phyloP scores from a whole-genome alignment of 768 basidiomycete genomes.

The Russula brevipes region DNA sequence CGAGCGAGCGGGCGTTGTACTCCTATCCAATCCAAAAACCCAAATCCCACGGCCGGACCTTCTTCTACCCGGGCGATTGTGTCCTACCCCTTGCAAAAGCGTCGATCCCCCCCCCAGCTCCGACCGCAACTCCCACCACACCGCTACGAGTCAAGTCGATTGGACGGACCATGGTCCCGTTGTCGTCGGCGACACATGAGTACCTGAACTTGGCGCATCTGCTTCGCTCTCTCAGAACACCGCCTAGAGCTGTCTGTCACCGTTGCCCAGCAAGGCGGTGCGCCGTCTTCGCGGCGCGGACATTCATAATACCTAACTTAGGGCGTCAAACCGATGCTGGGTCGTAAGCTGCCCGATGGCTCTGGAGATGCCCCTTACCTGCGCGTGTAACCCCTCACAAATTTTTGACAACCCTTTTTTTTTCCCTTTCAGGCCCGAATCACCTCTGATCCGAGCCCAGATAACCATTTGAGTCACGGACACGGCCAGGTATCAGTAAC shows the following conservation, averaged over 20 bases:
- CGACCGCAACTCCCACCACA: no score
- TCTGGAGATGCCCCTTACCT: background rate
- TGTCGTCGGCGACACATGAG: conserved; percentile 3
- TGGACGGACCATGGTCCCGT: background rate
- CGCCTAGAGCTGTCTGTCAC: background rate
- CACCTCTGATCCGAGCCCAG: background rate
- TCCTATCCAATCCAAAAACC: background rate
- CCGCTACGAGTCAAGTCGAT: no score
- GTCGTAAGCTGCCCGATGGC: conserved; percentile 9
- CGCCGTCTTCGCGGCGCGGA: conserved; percentile 1
- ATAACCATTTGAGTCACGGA: background rate
- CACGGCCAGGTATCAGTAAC: background rate
- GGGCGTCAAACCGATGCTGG: background rate
- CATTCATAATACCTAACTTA: background rate
- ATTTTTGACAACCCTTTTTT: background rate
- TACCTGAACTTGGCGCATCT: conserved; percentile 11
- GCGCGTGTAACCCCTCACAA: background rate
- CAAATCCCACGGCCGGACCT: conserved; percentile 1
- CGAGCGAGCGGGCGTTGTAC: background rate
- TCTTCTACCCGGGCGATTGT: background rate
- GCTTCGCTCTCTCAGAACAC: background rate
- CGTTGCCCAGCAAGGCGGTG: background rate
- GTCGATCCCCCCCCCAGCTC: background rate
- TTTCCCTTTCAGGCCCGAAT: background rate
- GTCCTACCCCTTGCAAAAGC: background rate